Base-by-base conservation (phyloP, 306 rosid genomes). In the Mimosa pudica region DNA sequence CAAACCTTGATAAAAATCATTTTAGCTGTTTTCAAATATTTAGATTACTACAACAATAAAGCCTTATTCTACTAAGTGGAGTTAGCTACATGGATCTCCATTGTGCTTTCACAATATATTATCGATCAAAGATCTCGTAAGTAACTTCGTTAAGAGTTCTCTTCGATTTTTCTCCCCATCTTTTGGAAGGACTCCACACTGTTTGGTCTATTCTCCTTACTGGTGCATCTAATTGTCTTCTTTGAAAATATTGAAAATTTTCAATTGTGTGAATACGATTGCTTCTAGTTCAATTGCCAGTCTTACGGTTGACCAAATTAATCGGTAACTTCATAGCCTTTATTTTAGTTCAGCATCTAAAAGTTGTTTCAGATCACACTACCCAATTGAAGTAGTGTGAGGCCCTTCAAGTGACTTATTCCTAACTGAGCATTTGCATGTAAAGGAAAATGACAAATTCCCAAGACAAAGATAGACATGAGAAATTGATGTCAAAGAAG, bases 401-500 rank as follows among this genome's bases (percentile, higher is more conserved):
- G 52, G 72, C 8, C 72, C 14, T n/a, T 67, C 51, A 42, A 11
- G 16, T n/a, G 33, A 41, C 72, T 67, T 36, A 8, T 41, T 67
- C 72, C 51, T 67, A 41, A 67, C 45, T 9, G 33, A n/a, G 33
- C 33, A n/a, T 67, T 17, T 42, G 33, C 10, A n/a, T 33, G 71
- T 38, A 16, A 16, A 41, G 72, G 49, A 67, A 67, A 67, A 67
- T 0, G 14, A 41, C 13, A 67, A 41, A 17, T 17, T 14, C 13
- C 46, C 14, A 17, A 41, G 72, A 7, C 72, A 67, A 17, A 38
- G 49, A 66, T 38, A 38, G 48, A 41, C 73, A 14, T 9, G n/a
- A 66, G 48, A 66, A 38, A 36, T 62, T 38, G 48, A 66, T 66
- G 71, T 38, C 71, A 66, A 38, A 8, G 71, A 46, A 38, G 71